Conservation (phyloP, 2,329 filamentous ascomycete genomes). For the Alternaria longipes region DNA sequence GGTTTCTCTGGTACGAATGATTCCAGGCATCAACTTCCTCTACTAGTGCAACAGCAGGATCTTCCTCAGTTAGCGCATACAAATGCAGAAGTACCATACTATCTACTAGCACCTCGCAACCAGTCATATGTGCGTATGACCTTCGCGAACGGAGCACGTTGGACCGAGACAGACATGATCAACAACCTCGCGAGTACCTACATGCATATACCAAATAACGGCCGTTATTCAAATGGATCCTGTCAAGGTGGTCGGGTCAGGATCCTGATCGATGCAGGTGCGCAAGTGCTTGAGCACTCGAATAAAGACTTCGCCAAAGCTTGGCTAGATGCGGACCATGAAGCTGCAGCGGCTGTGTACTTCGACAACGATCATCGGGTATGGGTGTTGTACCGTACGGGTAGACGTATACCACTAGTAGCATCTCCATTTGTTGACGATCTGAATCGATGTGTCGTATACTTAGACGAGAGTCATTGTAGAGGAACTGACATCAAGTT, state of each 20-base stretch:
- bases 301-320: slow-evolving; percentile 60
- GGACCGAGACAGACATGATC: slow-evolving; percentile 60
- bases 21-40: slow-evolving; percentile 65
- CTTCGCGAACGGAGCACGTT: slow-evolving; percentile 41
- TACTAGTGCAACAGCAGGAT: slow-evolving; percentile 70
- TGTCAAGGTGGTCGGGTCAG: slow-evolving; percentile 49
- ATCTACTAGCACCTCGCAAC: slow-evolving; percentile 64
- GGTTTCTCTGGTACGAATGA: slow-evolving; percentile 80
- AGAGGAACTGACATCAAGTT: slow-evolving; percentile 69
- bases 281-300: slow-evolving; percentile 69
- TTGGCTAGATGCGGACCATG: slow-evolving; percentile 62
- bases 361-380: slow-evolving; percentile 61
- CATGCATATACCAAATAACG: not conserved
- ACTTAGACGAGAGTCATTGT: slow-evolving; percentile 69
- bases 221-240: not conserved
- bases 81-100: slow-evolving; percentile 69
- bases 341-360: slow-evolving; percentile 62
- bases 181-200: slow-evolving; percentile 42
- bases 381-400: slow-evolving; percentile 55
- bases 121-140: slow-evolving; percentile 56
- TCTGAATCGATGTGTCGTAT: slow-evolving; percentile 64
- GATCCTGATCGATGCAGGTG: slow-evolving; percentile 71
- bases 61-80: slow-evolving; percentile 65
- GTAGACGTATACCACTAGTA: slow-evolving; percentile 56
- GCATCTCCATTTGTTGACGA: slow-evolving; percentile 65